A percentile compares a stretch with the other conserved stretches of the same genome.
Conservation (phyloP, 2,329 filamentous ascomycete species). For the Akanthomyces lecanii region DNA sequence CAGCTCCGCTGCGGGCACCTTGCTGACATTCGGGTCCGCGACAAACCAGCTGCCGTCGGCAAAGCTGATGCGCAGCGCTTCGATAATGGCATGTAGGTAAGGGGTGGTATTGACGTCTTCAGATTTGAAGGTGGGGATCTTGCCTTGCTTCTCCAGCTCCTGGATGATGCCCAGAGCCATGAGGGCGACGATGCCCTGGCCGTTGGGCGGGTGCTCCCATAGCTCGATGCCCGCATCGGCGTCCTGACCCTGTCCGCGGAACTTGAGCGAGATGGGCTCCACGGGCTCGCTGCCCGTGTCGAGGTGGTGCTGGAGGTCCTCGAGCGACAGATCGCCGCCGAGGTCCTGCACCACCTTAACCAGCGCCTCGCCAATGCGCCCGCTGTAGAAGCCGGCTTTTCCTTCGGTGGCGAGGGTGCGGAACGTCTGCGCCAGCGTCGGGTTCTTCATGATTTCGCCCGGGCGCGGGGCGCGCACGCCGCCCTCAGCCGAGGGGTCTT, state of each 20-base stretch:
- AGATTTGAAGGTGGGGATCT: conserved; percentile 65
- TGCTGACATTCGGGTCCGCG: conserved; percentile 69
- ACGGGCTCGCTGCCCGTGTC: conserved; percentile 67
- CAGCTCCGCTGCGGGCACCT: conserved; percentile 66
- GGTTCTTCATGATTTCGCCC: conserved; percentile 88
- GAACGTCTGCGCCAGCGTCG: conserved; percentile 76
- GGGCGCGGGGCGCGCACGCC: conserved; percentile 70
- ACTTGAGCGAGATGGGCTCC: conserved; percentile 78
- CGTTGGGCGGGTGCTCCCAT: conserved; percentile 96
- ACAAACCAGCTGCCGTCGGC: conserved; percentile 89
- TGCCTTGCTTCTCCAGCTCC: conserved; percentile 70
- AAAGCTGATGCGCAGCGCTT: conserved; percentile 84
- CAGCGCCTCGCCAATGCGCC: conserved; percentile 74
- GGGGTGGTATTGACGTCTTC: conserved; percentile 76
- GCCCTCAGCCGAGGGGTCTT: conserved; percentile 60
- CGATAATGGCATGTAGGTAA: conserved; percentile 83
- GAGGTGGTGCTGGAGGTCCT: conserved; percentile 76
- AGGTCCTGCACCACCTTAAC: conserved; percentile 71
- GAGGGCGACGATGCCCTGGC: conserved; percentile 89
- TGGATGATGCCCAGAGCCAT: conserved; percentile 93
- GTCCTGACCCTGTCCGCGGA: conserved; percentile 56
- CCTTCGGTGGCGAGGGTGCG: conserved; percentile 71
- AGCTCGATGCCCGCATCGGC: conserved; percentile 58
- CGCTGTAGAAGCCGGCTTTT: conserved; percentile 88
- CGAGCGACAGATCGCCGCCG: conserved; percentile 73